Conservation (phyloP, 2,329 filamentous ascomycete species). For the Fusarium hainanense region DNA sequence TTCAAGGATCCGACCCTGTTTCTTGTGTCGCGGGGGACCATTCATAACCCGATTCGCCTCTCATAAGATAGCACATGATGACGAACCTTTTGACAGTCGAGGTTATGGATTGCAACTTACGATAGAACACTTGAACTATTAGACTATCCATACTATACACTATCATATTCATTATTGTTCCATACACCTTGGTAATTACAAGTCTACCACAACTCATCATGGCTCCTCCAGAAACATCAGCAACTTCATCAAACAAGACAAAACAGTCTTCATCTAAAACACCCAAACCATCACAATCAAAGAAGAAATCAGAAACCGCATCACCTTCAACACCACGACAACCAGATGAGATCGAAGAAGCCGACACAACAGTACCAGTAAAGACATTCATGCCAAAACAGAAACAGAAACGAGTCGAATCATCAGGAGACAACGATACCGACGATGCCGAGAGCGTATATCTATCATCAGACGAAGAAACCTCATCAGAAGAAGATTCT, state of each 20-base stretch:
- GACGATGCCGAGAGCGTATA: constrained; percentile 39
- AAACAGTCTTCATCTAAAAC: constrained; percentile 7
- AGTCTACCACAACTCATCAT: constrained; percentile 5
- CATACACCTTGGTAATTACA: neutral
- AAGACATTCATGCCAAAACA: constrained; percentile 14
- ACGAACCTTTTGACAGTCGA: constrained; percentile 30
- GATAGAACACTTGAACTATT: neutral
- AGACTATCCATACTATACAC: neutral
- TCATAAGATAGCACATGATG: constrained; percentile 39
- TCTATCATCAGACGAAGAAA: constrained; percentile 33
- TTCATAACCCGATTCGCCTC: constrained; percentile 38
- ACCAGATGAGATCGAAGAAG: constrained; percentile 38
- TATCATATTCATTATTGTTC: neutral
- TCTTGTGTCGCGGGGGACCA: constrained; percentile 36
- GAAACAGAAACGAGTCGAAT: constrained; percentile 13
- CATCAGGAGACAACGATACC: constrained; percentile 13
- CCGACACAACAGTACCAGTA: constrained; percentile 11
- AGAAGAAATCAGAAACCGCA: neutral
- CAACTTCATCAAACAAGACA: constrained; percentile 15
- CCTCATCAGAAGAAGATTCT: constrained; percentile 30
- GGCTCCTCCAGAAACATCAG: constrained; percentile 8
- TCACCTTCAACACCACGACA: constrained; percentile 4
- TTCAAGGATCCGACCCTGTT: constrained; percentile 42
- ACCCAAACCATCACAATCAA: constrained; percentile 4
- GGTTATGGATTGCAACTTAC: constrained; percentile 1